Conservation (phyloP, 345 rosid species). For the Salix arbutifolia region DNA sequence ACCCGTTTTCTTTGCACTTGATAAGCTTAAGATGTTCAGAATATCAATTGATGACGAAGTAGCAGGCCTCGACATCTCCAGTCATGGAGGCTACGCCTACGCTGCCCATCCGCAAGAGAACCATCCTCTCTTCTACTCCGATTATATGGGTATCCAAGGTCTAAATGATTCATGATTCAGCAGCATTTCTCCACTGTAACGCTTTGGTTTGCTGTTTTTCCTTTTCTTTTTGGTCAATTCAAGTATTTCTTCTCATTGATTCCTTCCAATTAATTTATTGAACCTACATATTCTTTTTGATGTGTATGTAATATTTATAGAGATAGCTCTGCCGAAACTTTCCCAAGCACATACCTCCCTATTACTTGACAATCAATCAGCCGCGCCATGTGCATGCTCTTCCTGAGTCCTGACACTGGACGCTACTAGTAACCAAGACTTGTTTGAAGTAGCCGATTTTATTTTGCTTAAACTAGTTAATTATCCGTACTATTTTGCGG, state of each 20-base stretch:
- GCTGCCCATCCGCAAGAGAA: constrained; percentile 33
- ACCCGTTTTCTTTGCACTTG: constrained; percentile 47
- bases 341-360: background rate
- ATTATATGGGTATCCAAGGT: constrained; percentile 32
- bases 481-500: too few relatives aligned
- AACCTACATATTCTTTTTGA: background rate
- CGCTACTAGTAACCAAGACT: too few relatives aligned
- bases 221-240: background rate
- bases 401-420: background rate
- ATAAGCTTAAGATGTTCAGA: constrained; percentile 39
- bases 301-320: background rate
- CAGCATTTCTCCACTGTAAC: background rate
- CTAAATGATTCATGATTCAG: constrained; percentile 1
- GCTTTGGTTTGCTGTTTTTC: background rate
- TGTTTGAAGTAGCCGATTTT: too few relatives aligned
- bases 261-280: background rate
- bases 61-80: constrained; percentile 56
- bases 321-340: background rate
- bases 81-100: constrained; percentile 58
- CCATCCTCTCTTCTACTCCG: constrained; percentile 32
- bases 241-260: background rate
- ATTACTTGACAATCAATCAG: background rate
- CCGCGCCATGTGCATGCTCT: background rate
- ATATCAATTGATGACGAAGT: constrained; percentile 46
- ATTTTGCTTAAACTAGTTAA: too few relatives aligned